Base-by-base conservation (phyloP, 1,139 yeast genomes). In the Scheffersomyces segobiensis region DNA sequence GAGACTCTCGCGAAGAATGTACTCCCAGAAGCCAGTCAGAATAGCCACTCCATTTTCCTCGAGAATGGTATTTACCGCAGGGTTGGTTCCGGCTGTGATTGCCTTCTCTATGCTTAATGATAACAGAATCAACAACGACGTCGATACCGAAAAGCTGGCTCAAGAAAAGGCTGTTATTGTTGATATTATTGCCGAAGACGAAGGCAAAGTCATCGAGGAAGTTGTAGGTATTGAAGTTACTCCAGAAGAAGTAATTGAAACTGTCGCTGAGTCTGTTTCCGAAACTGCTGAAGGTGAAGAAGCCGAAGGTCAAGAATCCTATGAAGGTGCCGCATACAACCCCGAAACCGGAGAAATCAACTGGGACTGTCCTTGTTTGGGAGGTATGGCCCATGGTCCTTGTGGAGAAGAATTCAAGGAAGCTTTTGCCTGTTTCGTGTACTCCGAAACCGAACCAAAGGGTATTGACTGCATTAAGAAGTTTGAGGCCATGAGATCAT, bases 351-450 rank as follows among this genome's bases (percentile, higher is more conserved):
- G 99, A 49, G 99, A 95, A 74, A 96, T 96, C 76, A 95, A 96
- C 86, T 96, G 99, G 99, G 99, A 96, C 71, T 96, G 99, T 74
- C 98, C 99, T n/a, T 96, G 99, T 77, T 82, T 96, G 60, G 99
- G 99, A 50, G 99, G 99, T 55, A 95, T 95, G 98, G 98, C 99
- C 52, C 83, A 93, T 63, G 99, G 99, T 0, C 98, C 99, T 60
- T 93, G 99, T 77, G 99, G 99, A 58, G 97, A 91, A 72, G 98
- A 95, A 77, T 95, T 93, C 82, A 93, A 95, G 80, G 95, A 86
- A 59, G 98, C 99, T 0, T 96, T 96, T 73, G 84, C 97, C 10
- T 96, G 99, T 75, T 96, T 96, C 71, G 95, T 96, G 49, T 93
- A 90, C 80, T 93, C 98, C 14, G 93, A 89, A 71, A 89, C 91